Percentiles rank a stretch among this genome's conserved stretches.
Conservation (phyloP, 31 red algal genomes). For the Odonthalia washingtoniensis region DNA sequence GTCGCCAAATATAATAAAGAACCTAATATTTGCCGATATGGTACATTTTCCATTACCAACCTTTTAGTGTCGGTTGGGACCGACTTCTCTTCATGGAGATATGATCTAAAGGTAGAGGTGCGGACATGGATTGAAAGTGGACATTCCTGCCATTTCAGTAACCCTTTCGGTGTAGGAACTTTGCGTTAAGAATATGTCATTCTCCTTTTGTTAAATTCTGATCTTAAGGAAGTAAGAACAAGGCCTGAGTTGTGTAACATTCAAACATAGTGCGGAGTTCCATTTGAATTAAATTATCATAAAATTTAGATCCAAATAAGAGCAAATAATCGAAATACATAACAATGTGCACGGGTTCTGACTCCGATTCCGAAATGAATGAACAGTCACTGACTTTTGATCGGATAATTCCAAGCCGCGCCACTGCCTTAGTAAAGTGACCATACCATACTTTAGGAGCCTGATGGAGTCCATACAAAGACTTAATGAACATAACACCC, state of each 20-base stretch:
- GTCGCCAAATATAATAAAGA: slow-evolving; percentile 27
- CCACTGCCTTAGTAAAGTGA: not conserved
- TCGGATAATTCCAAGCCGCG: not conserved
- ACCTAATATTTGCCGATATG: slow-evolving; percentile 12
- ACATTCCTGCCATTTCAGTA: no score
- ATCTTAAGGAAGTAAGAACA: not conserved
- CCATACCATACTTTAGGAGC: slow-evolving; percentile 37
- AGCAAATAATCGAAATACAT: slow-evolving; percentile 19
- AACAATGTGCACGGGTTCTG: not conserved
- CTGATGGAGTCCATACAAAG: slow-evolving; percentile 37
- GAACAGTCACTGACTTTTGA: not conserved
- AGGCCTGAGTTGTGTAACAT: slow-evolving; percentile 3
- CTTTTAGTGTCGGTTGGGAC: not conserved
- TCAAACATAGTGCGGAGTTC: not conserved
- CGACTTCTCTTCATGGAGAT: not conserved
- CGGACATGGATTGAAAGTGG: no score
- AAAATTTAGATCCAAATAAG: not conserved
- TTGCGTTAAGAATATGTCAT: slow-evolving; percentile 12
- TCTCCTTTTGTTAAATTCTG: not conserved
- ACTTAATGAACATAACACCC: slow-evolving; percentile 4
- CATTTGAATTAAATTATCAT: not conserved
- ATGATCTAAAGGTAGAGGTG: not conserved
- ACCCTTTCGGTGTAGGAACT: no score
- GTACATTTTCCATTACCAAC: slow-evolving; percentile 6
- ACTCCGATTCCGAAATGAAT: not conserved